Conservation (phyloP, 768 basidiomycete genomes). For the Leccinellum albellum region DNA sequence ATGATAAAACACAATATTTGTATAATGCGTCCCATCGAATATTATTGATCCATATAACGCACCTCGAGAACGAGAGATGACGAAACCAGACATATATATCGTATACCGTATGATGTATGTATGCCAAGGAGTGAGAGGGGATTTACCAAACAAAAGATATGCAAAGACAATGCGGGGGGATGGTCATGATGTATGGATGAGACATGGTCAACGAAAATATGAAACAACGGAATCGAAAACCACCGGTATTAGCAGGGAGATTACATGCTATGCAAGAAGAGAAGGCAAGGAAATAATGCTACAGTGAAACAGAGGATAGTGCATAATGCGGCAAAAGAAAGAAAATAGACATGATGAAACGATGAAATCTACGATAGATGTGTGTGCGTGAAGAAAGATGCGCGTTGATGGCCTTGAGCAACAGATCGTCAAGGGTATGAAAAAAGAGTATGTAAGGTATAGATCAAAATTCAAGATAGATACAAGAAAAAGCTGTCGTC, state of each 20-base stretch:
- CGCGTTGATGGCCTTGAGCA: slow-evolving; percentile 1
- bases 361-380: slow-evolving; percentile 15
- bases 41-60: neutral
- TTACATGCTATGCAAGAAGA: neutral
- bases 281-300: neutral
- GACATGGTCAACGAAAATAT: neutral
- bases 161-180: neutral
- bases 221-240: neutral
- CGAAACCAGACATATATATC: neutral
- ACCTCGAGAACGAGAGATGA: neutral
- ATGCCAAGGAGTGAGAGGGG: neutral
- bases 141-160: neutral
- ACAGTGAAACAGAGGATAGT: neutral
- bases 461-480: slow-evolving; percentile 8
- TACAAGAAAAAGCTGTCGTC: slow-evolving; percentile 4
- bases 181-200: neutral
- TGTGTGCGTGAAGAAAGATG: slow-evolving; percentile 8
- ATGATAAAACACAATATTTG: neutral
- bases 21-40: neutral
- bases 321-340: neutral
- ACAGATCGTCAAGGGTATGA: neutral
- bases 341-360: neutral
- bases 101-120: neutral
- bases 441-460: slow-evolving; percentile 8
- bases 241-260: neutral